These are phyloP conservation scores for Lophiostoma macrostomum DNA, from an alignment of 495 filamentous ascomycete genomes.

Conservation along the genomic window DNA sequence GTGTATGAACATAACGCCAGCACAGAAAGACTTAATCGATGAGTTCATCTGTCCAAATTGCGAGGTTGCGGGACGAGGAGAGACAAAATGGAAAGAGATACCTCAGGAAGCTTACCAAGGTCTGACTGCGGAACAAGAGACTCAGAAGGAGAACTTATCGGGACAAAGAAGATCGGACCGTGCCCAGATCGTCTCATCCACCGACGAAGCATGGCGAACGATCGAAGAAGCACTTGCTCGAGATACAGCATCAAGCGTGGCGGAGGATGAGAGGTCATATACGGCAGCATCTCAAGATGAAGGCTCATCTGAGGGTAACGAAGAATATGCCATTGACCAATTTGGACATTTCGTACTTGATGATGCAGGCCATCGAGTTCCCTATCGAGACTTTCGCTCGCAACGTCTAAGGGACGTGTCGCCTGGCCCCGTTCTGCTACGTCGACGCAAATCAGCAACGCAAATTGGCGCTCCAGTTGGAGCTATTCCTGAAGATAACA, in stretches of 20 bases:
- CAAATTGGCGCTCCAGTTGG: too few relatives aligned
- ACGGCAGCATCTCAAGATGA: slow-evolving; percentile 47
- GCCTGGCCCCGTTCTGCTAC: too few relatives aligned
- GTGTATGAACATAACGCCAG: slow-evolving; percentile 61
- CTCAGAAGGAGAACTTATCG: slow-evolving; percentile 63
- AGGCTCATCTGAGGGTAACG: slow-evolving; percentile 54
- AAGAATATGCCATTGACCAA: slow-evolving; percentile 53
- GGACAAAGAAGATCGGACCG: slow-evolving; percentile 59
- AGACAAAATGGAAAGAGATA: slow-evolving; percentile 70
- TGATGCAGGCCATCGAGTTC: slow-evolving; percentile 43
- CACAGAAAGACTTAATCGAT: slow-evolving; percentile 63
- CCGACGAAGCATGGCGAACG: too few relatives aligned
- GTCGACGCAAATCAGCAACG: too few relatives aligned
- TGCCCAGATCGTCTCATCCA: slow-evolving; percentile 53
- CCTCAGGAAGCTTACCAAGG: slow-evolving; percentile 59
- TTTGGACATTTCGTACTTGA: slow-evolving; percentile 50
- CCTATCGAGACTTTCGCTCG: slow-evolving; percentile 36
- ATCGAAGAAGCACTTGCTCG: slow-evolving; percentile 21
- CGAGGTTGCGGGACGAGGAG: slow-evolving; percentile 48
- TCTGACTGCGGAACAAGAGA: slow-evolving; percentile 53
- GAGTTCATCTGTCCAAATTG: slow-evolving; percentile 70
- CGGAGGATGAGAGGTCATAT: slow-evolving; percentile 52
- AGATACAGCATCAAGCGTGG: slow-evolving; percentile 30
- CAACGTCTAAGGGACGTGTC: too few relatives aligned
- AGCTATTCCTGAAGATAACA: too few relatives aligned